Conservation (phyloP, 768 basidiomycete genomes). For the Hysterangium stoloniferum region DNA sequence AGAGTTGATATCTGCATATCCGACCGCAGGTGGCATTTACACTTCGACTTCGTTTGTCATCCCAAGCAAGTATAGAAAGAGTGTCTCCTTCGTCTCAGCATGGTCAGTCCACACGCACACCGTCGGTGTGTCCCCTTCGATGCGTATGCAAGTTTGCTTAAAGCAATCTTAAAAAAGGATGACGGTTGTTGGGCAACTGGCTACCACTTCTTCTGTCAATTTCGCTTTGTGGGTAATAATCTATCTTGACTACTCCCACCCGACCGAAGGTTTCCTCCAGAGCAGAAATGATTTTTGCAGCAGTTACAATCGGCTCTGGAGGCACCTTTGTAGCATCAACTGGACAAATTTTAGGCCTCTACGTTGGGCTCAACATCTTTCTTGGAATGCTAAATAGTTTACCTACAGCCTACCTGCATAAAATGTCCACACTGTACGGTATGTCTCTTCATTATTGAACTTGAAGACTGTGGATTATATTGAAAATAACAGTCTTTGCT, state of each 20-base stretch:
- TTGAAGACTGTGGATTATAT: not conserved
- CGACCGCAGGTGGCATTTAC: constrained; percentile 35
- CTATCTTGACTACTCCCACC: not conserved
- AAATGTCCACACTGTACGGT: constrained; percentile 25
- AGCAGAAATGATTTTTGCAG: constrained; percentile 47
- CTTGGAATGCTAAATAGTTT: constrained; percentile 36
- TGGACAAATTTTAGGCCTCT: constrained; percentile 56
- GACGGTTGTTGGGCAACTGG: constrained; percentile 21
- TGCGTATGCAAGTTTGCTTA: not conserved
- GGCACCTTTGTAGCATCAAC: constrained; percentile 48
- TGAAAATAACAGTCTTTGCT: constrained; percentile 31
- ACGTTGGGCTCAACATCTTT: constrained; percentile 49
- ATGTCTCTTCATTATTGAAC: not conserved
- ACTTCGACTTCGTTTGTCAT: constrained; percentile 31
- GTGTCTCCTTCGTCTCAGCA: constrained; percentile 30
- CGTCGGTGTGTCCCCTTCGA: no score
- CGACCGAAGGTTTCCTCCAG: constrained; percentile 20
- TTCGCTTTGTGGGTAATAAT: constrained; percentile 18
- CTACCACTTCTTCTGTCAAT: constrained; percentile 28
- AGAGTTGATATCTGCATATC: constrained; percentile 32
- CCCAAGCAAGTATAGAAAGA: constrained; percentile 24
- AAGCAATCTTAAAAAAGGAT: constrained; percentile 21
- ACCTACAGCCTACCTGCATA: constrained; percentile 26
- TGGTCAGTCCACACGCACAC: constrained; percentile 22
- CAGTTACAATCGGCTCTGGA: constrained; percentile 47